Base-by-base conservation (phyloP, 768 basidiomycete genomes). In the Termitomyces sp. region DNA sequence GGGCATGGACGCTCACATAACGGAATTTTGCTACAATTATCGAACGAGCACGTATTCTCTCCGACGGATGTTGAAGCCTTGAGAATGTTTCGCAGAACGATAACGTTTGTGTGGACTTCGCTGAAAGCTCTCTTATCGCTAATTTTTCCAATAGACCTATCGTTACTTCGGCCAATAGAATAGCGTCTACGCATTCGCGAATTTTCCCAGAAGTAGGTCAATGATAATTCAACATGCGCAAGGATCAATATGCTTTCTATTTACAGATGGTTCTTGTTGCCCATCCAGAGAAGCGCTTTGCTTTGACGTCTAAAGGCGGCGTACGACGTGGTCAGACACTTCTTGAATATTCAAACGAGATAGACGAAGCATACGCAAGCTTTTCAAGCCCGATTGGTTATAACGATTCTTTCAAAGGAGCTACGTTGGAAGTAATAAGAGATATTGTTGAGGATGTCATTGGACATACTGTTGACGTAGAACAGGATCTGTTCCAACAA, bases 131-230 rank as follows among this genome's bases (percentile, higher is more conserved):
- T 48, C 41, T 48, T 30, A 15, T 21, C 1, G 38, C 15, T 58
- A 3, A 40, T 47, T 8, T 38, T 44, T 21, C 23, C 28, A 33
- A 10, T 33, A 79, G 77, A 75, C 68, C 74, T 1, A 73, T 69
- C 1, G 67, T 79, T 5, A 70, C 77, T 54, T 60, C 69, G 42
- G 65, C 73, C 44, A 81, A 80, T 51, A 60, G 57, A 14, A 70
- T 63, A 53, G 76, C 78, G 0, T 78, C 79, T 9, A 64, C 70
- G 33, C 78, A 80, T 59, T 78, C 76, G 0, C 64, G 76, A 19
- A 62, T 81, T 6, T 79, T 78, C 66, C 78, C 78, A 56, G 77
- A 77, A 67, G 76, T 74, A 55, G 8, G 52, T 41, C 31, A 19
- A 15, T 12, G 17, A 17, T 37, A 6, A 19, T 37, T 3, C 11